Percentiles rank a stretch among this genome's conserved stretches.
Conservation (phyloP, 2,329 filamentous ascomycete genomes). For the Calonectria hongkongensis region DNA sequence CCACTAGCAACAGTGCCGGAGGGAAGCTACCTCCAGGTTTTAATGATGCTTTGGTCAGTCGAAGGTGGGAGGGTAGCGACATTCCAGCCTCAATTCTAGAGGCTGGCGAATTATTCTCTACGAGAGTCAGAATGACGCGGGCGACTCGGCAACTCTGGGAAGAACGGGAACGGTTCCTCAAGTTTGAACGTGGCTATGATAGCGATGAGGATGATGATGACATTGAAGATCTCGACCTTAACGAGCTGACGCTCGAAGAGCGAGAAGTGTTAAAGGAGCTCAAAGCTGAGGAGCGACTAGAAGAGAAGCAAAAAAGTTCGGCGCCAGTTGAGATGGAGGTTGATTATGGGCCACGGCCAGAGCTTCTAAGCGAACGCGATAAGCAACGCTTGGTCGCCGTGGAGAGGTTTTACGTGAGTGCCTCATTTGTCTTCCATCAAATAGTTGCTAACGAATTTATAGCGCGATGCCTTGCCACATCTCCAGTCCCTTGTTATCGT, state of each 20-base stretch:
- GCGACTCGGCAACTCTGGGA: conserved; percentile 96
- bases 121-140: conserved; percentile 91
- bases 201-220: conserved; percentile 68
- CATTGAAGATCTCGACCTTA: conserved; percentile 68
- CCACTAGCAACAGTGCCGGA: conserved; percentile 90
- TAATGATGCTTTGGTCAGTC: conserved; percentile 86
- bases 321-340: conserved; percentile 53
- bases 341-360: conserved; percentile 69
- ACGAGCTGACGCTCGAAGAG: conserved; percentile 65
- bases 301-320: conserved; percentile 50
- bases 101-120: conserved; percentile 93
- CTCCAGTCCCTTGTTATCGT: conserved; percentile 96
- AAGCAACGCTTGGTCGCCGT: conserved; percentile 82
- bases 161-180: conserved; percentile 92
- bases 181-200: conserved; percentile 93
- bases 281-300: conserved; percentile 59
- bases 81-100: conserved; percentile 96
- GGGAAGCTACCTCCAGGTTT: conserved; percentile 90
- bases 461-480: conserved; percentile 87
- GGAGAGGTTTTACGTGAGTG: conserved; percentile 89
- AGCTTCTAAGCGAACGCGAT: conserved; percentile 70
- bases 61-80: conserved; percentile 94
- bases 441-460: conserved; percentile 28
- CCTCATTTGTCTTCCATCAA: background rate
- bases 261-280: conserved; percentile 63